Conservation (phyloP, 768 basidiomycete genomes). For the Lentinula lateritia region DNA sequence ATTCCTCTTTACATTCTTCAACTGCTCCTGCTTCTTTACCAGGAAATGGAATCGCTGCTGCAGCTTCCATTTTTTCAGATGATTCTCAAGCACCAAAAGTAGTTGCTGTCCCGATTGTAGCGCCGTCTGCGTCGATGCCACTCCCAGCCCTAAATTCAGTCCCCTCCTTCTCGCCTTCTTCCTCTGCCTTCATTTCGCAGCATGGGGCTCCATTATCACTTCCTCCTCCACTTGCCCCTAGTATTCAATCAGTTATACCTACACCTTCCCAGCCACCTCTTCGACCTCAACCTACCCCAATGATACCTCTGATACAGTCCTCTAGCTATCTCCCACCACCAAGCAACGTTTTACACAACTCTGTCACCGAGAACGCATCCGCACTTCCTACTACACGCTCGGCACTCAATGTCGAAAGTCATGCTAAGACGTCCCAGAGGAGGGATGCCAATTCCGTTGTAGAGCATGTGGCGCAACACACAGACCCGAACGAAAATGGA, state of each 20-base stretch:
- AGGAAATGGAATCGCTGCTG: no score
- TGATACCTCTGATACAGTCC: conserved; percentile 5
- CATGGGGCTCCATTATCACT: not conserved
- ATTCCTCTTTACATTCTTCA: not conserved
- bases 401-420: not conserved
- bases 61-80: not conserved
- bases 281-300: not conserved
- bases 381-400: not conserved
- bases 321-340: not conserved
- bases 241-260: not conserved
- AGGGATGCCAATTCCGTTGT: not conserved
- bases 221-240: not conserved
- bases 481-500: not conserved
- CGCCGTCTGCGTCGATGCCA: not conserved
- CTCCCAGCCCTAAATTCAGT: not conserved
- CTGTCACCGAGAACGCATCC: not conserved
- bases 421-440: not conserved
- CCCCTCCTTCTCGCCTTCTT: not conserved
- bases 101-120: not conserved
- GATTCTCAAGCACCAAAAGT: not conserved
- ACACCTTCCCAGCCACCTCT: conserved; percentile 9
- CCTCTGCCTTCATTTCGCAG: not conserved
- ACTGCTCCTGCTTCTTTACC: not conserved
- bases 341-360: not conserved
- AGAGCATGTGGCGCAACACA: not conserved